phyloP scores from a whole-genome alignment of 306 rosid genomes.

The Sicyos edulis region DNA sequence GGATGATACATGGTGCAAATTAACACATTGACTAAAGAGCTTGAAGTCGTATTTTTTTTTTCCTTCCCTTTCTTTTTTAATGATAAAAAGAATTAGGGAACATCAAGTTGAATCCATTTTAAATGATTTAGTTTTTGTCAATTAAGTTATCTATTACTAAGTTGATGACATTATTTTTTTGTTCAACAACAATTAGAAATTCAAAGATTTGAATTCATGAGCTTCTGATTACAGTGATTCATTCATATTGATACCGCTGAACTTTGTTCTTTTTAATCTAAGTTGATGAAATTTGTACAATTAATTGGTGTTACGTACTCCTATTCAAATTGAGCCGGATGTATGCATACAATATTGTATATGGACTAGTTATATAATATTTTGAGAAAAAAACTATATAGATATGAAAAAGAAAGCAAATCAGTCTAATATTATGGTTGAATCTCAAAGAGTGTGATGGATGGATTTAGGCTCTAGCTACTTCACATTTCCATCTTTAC shows the following conservation, averaged over 20 bases:
- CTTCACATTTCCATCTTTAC: conserved; percentile 25
- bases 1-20: background rate
- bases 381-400: background rate
- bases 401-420: background rate
- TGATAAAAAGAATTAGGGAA: background rate
- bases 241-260: no score
- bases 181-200: no score
- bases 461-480: conserved; percentile 1
- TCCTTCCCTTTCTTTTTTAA: background rate
- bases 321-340: conserved; percentile 12
- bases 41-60: background rate
- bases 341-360: background rate
- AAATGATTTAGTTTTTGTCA: background rate
- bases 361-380: background rate
- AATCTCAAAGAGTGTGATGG: background rate
- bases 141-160: background rate
- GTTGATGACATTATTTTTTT: background rate
- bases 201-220: no score
- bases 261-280: no score
- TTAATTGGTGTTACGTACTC: background rate
- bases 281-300: background rate
- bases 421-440: background rate
- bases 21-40: background rate
- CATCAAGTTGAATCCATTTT: background rate
- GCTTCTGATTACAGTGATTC: no score